Evolutionary conservation across 306 rosid species (phyloP).

Genomic region (Glycine soja): DNA sequence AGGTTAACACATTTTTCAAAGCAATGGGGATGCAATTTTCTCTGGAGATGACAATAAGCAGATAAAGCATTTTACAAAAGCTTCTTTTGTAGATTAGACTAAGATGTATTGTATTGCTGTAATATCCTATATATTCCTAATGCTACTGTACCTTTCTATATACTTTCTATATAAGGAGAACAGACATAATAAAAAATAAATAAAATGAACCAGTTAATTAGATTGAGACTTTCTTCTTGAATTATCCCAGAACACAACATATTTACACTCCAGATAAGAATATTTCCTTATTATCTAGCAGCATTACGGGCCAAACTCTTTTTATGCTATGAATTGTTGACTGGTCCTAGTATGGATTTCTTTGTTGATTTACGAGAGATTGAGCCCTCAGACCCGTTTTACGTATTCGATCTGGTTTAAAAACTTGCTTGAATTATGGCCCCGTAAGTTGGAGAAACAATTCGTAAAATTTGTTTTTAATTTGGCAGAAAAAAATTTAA

Average conservation of each 20-base stretch:
- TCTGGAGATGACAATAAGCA: conserved; percentile 17
- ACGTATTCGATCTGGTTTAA: background rate
- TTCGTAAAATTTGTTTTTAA: background rate
- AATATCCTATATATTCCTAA: background rate
- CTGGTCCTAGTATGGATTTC: background rate
- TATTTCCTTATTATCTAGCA: background rate
- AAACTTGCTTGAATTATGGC: background rate
- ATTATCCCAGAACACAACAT: background rate
- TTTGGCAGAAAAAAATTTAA: background rate
- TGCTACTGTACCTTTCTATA: background rate
- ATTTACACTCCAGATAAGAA: background rate
- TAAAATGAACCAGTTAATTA: background rate
- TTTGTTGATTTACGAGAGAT: background rate
- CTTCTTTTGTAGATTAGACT: background rate
- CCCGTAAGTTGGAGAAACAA: conserved; percentile 14
- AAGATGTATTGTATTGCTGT: background rate
- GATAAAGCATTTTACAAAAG: background rate
- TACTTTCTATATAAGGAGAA: background rate
- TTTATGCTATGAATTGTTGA: background rate
- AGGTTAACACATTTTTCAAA: background rate
- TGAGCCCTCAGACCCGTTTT: background rate
- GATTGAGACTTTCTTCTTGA: background rate
- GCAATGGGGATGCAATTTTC: background rate
- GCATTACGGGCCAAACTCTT: conserved; percentile 1
- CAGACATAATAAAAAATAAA: background rate